These are phyloP conservation scores for Orbilia oligospora DNA, from an alignment of 2,329 filamentous ascomycete genomes.

Conservation along the genomic window DNA sequence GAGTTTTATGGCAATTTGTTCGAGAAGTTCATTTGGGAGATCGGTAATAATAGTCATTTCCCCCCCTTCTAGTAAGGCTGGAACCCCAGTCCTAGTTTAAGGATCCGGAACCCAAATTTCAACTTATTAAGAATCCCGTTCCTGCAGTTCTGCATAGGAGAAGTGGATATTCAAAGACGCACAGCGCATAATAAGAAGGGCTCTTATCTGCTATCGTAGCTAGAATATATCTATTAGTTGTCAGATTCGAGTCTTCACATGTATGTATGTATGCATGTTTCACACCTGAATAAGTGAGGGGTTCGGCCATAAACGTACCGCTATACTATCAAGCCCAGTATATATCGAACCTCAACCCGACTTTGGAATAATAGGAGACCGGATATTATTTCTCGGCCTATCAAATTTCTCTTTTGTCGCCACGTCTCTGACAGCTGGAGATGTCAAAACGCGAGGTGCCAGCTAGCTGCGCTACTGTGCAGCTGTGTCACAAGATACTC, in stretches of 20 bases:
- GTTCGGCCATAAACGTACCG: neutral
- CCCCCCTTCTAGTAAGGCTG: neutral
- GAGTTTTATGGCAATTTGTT: constrained; percentile 20
- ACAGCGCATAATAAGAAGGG: neutral
- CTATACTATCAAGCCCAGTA: too few relatives aligned
- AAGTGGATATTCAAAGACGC: too few relatives aligned
- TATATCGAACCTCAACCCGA: neutral
- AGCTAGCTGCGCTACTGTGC: neutral
- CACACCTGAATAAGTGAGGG: neutral
- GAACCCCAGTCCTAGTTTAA: neutral
- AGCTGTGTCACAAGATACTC: neutral
- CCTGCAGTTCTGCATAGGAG: neutral
- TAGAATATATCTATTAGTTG: neutral
- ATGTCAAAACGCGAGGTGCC: neutral
- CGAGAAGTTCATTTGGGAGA: constrained; percentile 44
- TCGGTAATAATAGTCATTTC: constrained; percentile 26
- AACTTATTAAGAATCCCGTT: neutral
- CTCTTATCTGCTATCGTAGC: neutral
- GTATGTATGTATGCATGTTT: neutral
- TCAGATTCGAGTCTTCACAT: neutral
- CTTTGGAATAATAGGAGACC: neutral
- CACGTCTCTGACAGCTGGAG: neutral
- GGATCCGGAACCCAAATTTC: neutral
- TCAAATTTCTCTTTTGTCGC: neutral
- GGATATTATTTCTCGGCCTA: neutral